phyloP scores from a whole-genome alignment of 768 basidiomycete genomes.

The Phallus indusiatus region DNA sequence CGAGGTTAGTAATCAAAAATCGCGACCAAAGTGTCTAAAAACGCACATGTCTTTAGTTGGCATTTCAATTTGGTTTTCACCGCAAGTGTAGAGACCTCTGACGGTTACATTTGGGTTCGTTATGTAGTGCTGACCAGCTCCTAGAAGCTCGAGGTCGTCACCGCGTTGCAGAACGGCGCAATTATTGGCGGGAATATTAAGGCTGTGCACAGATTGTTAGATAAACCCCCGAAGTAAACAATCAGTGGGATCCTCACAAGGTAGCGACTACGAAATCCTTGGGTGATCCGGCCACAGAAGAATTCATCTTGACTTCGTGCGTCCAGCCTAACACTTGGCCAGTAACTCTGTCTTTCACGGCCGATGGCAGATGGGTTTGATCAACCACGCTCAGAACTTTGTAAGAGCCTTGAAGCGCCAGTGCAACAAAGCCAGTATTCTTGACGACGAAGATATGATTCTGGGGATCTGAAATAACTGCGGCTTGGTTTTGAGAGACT shows the following conservation, averaged over 20 bases:
- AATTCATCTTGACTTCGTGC: conserved; percentile 74
- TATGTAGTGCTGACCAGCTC: conserved; percentile 77
- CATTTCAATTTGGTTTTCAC: conserved; percentile 81
- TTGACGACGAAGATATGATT: conserved; percentile 73
- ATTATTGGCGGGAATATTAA: conserved; percentile 80
- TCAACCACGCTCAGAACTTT: conserved; percentile 72
- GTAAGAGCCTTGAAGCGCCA: conserved; percentile 70
- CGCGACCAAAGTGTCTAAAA: background rate
- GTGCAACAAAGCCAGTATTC: conserved; percentile 53
- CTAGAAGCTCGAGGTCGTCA: conserved; percentile 67
- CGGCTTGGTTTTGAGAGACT: conserved; percentile 76
- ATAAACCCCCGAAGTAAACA: conserved; percentile 7
- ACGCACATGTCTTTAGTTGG: conserved; percentile 79
- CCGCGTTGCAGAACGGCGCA: conserved; percentile 79
- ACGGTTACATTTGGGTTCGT: conserved; percentile 78
- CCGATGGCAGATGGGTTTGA: conserved; percentile 63
- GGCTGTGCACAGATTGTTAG: conserved; percentile 28
- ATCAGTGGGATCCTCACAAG: conserved; percentile 46
- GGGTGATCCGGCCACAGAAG: conserved; percentile 32
- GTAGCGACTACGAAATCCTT: conserved; percentile 71
- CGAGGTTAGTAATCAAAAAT: background rate
- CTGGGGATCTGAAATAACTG: conserved; percentile 68
- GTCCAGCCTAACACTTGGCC: conserved; percentile 56
- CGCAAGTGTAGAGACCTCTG: conserved; percentile 69
- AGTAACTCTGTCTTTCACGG: conserved; percentile 55